Percentiles rank a stretch among this genome's conserved stretches.
phyloP scores from a whole-genome alignment of 2,329 filamentous ascomycete genomes.

The Dothistroma pini region DNA sequence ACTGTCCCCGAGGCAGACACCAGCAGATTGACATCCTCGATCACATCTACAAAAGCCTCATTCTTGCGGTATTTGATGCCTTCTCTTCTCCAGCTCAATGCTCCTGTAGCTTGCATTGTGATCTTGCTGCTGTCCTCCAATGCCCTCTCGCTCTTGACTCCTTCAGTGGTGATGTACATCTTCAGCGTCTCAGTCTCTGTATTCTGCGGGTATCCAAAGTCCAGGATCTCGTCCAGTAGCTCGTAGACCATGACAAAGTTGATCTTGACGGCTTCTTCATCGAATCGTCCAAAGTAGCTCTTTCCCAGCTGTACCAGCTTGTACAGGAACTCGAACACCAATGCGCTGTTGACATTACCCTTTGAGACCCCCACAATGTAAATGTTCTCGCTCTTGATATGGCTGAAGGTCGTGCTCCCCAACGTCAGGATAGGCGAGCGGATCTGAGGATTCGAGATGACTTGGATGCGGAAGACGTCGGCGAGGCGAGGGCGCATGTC shows the following conservation, averaged over 20 bases:
- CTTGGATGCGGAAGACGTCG: constrained; percentile 97
- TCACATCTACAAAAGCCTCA: constrained; percentile 98
- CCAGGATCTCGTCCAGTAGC: constrained; percentile 94
- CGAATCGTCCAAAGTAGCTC: constrained; percentile 98
- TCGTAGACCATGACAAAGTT: constrained; percentile 99
- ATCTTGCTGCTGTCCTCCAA: constrained; percentile 91
- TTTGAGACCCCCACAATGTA: constrained; percentile 97
- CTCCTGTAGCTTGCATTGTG: constrained; percentile 98
- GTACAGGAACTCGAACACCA: constrained; percentile 98
- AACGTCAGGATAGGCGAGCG: constrained; percentile 96
- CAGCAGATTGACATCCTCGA: constrained; percentile 96
- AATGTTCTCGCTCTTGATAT: constrained; percentile 99
- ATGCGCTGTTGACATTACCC: constrained; percentile 96
- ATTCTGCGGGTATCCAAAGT: constrained; percentile 98
- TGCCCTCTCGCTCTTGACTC: constrained; percentile 85
- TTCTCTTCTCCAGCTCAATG: constrained; percentile 91
- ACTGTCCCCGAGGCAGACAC: constrained; percentile 98
- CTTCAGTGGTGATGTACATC: constrained; percentile 99
- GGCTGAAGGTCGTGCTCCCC: constrained; percentile 96
- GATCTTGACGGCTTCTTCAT: constrained; percentile 99
- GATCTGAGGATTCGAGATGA: constrained; percentile 97
- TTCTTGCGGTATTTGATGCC: constrained; percentile 99
- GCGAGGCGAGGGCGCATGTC: constrained; percentile 96
- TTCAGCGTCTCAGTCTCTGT: constrained; percentile 98
- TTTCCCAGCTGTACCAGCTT: constrained; percentile 83